Evolutionary conservation across 208 protist species (phyloP), one percentile per base, ranked within the genome.

Genomic region (Crithidia expoeki): DNA sequence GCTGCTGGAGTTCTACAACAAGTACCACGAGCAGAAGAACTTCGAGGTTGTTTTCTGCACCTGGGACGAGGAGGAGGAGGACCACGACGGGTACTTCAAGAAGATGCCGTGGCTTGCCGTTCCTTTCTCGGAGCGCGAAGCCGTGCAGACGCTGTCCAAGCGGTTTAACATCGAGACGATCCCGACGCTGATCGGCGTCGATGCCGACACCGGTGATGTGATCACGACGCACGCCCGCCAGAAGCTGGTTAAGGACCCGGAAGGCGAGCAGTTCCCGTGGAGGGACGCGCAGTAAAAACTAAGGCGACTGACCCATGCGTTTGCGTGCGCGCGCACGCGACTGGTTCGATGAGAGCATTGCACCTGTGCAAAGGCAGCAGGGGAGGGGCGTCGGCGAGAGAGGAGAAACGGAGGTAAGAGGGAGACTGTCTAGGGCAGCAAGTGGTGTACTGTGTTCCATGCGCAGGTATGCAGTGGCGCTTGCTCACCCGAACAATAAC

Each of bases 91-190:
- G 1, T 97, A 97, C 84, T 93, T 81, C 74, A 74, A 19, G 30
- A 90, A 92, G 73, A 94, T 94, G 88, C 93, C 88, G 52, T 95
- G 90, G 87, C 79, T 87, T n/a, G 72, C 87, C 10, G 46, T 97
- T 28, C 84, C 85, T 38, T 97, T 94, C 61, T 53, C 68, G 17
- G 78, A 85, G 34, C 50, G 72, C 21, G 53, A 70, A 7, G 77
- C 67, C 30, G 63, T 79, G 65, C 73, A 92, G 71, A 50, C 67
- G 28, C 80, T 95, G 4, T 80, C 70, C 6, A 81, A 74, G 17
- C 76, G 66, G 21, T 92, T 92, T 56, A 46, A 68, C 28, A 84
- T 95, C 27, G 60, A 92, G 72, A 84, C 81, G n/a, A 95, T 95
- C 47, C 90, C 90, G 16, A 92, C 81, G 12, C 69, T 95, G 27